Percentiles rank a stretch among this genome's conserved stretches.
These are phyloP conservation scores for Aspergillus wentii DNA, from an alignment of 495 filamentous ascomycete genomes.

Conservation along the genomic window DNA sequence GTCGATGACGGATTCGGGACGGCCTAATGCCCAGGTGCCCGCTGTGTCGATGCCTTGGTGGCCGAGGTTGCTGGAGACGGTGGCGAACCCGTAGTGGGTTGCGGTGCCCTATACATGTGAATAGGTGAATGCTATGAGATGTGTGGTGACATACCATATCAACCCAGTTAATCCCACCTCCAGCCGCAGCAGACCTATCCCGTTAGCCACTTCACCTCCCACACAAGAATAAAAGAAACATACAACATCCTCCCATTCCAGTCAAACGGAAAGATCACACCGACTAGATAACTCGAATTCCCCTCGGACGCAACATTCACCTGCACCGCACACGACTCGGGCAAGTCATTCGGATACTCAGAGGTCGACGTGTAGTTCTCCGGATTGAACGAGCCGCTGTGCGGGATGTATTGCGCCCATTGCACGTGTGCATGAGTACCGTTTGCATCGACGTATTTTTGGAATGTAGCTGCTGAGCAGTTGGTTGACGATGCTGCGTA, in stretches of 20 bases:
- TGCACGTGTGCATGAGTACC: not conserved
- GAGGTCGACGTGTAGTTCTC: constrained; percentile 35
- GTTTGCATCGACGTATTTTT: constrained; percentile 1
- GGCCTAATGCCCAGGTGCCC: constrained; percentile 40
- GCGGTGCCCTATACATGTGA: too few species aligned
- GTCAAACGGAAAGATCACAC: constrained; percentile 43
- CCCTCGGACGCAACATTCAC: constrained; percentile 39
- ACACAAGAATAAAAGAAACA: too few species aligned
- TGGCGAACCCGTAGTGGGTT: constrained; percentile 41
- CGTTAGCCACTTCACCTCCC: too few species aligned
- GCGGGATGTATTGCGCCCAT: constrained; percentile 1
- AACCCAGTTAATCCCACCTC: constrained; percentile 49
- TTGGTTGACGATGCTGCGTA: not conserved
- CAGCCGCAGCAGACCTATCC: constrained; percentile 49
- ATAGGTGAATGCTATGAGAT: too few species aligned
- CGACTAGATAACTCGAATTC: constrained; percentile 40
- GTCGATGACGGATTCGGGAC: constrained; percentile 27
- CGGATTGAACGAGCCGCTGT: not conserved
- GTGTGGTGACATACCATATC: too few species aligned
- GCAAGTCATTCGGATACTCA: constrained; percentile 37
- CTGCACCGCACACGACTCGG: constrained; percentile 43
- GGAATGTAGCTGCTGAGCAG: not conserved
- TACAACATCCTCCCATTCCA: constrained; percentile 45
- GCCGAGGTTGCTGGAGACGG: constrained; percentile 50
- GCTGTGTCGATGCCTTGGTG: constrained; percentile 37